Conservation (phyloP, 2,329 filamentous ascomycete species). For the Myriangium duriaei region DNA sequence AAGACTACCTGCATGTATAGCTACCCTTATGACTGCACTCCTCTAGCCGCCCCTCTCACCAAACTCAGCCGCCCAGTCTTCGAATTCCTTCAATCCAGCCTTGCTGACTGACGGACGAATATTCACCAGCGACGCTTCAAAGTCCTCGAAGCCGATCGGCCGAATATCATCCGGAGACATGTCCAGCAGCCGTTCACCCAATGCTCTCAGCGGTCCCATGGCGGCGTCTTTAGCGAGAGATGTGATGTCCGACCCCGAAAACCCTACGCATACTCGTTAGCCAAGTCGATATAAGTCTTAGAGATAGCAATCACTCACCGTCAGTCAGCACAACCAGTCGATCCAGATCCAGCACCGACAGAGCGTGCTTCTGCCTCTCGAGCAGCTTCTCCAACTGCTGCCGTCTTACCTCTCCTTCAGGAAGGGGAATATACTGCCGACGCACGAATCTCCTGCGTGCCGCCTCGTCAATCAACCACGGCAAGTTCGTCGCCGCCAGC, state of each 20-base stretch:
- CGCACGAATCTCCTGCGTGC: conserved; percentile 81
- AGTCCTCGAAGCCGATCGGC: conserved; percentile 71
- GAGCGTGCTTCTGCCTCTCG: conserved; percentile 72
- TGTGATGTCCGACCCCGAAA: conserved; percentile 93
- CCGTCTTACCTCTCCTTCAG: conserved; percentile 69
- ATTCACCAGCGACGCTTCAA: conserved; percentile 66
- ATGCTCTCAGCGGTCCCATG: conserved; percentile 83
- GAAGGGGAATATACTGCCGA: conserved; percentile 89
- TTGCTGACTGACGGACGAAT: conserved; percentile 86
- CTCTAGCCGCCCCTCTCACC: conserved; percentile 71
- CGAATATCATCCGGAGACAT: conserved; percentile 93
- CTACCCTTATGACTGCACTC: no score
- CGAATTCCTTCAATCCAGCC: conserved; percentile 73
- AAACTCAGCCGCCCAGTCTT: conserved; percentile 88
- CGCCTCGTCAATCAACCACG: conserved; percentile 96
- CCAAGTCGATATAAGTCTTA: not conserved
- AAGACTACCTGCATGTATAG: no score
- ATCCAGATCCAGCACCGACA: conserved; percentile 60
- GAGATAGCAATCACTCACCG: conserved; percentile 40
- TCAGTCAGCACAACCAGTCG: conserved; percentile 70
- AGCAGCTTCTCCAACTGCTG: conserved; percentile 68
- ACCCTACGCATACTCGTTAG: conserved; percentile 62
- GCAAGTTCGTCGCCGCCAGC: conserved; percentile 86
- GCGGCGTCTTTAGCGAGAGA: conserved; percentile 94
- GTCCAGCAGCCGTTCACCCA: conserved; percentile 78